Percentiles rank a stretch among this genome's conserved stretches.
These are phyloP conservation scores for Litsea cubeba DNA, from an alignment of 164 flowering plant species.

Conservation along the genomic window DNA sequence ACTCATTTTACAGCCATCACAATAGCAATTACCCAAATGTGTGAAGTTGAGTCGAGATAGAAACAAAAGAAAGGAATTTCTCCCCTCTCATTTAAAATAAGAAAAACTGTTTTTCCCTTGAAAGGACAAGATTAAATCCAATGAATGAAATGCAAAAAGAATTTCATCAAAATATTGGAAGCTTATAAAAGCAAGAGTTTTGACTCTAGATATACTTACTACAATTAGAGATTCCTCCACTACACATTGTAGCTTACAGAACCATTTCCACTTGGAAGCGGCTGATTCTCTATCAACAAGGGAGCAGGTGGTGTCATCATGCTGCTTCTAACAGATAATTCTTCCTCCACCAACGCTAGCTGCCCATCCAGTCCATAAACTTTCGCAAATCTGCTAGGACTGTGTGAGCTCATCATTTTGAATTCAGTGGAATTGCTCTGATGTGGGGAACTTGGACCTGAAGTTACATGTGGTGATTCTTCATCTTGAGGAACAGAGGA, in stretches of 20 bases:
- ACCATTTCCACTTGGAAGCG: background rate
- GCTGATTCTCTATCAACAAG: slow-evolving; percentile 17
- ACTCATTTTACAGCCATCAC: too few relatives aligned
- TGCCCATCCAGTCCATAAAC: slow-evolving; percentile 15
- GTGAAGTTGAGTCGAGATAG: too few relatives aligned
- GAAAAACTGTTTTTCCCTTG: too few relatives aligned
- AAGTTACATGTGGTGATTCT: slow-evolving; percentile 17
- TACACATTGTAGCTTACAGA: background rate
- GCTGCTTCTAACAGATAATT: slow-evolving; percentile 5
- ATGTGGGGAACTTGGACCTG: slow-evolving; percentile 21
- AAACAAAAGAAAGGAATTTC: too few relatives aligned
- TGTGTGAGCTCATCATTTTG: slow-evolving; percentile 10
- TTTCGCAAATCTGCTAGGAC: slow-evolving; percentile 17
- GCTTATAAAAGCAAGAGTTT: background rate
- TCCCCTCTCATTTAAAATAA: too few relatives aligned
- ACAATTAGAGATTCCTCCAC: background rate
- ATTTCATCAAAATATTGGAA: background rate
- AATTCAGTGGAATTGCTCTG: slow-evolving; percentile 14
- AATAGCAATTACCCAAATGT: too few relatives aligned
- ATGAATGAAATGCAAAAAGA: too few relatives aligned
- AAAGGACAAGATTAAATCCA: too few relatives aligned
- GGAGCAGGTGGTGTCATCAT: slow-evolving; percentile 43
- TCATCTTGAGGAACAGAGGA: slow-evolving; percentile 44
- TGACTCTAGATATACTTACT: background rate
- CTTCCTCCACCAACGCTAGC: slow-evolving; percentile 26